Evolutionary conservation across 1,284 basidiomycete genomes (phyloP).

Genomic region (Ceratobasidium sp.): DNA sequence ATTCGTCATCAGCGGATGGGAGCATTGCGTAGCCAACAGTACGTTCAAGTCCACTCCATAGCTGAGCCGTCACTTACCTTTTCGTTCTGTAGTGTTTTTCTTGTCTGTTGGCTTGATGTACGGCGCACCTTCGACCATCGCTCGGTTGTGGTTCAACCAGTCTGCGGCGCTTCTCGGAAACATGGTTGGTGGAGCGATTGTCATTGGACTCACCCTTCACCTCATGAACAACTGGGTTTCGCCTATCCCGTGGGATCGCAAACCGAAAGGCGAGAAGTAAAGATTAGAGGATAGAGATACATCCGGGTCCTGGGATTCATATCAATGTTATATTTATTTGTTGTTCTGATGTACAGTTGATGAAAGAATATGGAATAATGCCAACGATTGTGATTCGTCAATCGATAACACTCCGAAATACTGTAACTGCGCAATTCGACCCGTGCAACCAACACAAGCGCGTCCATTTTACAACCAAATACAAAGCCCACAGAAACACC

Average conservation of each 20-base stretch:
- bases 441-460: not conserved
- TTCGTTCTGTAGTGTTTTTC: constrained; percentile 46
- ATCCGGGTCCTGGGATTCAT: not conserved
- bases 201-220: constrained; percentile 45
- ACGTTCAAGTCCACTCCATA: not conserved
- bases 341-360: constrained; percentile 5
- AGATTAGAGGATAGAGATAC: not conserved
- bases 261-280: not conserved
- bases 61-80: not conserved
- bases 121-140: constrained; percentile 45
- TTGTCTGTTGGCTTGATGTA: constrained; percentile 46
- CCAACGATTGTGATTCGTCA: not conserved
- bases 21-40: constrained; percentile 48
- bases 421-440: not conserved
- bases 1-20: constrained; percentile 44
- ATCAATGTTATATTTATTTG: not conserved
- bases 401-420: not conserved
- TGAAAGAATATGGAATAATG: not conserved
- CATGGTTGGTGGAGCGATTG: constrained; percentile 46
- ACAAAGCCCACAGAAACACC: not conserved
- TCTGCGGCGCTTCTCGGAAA: constrained; percentile 47
- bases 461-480: not conserved
- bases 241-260: constrained; percentile 20
- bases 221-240: constrained; percentile 48
- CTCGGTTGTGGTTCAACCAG: constrained; percentile 47